phyloP scores from a whole-genome alignment of 257 asterid species.

The Solanum sitiens region DNA sequence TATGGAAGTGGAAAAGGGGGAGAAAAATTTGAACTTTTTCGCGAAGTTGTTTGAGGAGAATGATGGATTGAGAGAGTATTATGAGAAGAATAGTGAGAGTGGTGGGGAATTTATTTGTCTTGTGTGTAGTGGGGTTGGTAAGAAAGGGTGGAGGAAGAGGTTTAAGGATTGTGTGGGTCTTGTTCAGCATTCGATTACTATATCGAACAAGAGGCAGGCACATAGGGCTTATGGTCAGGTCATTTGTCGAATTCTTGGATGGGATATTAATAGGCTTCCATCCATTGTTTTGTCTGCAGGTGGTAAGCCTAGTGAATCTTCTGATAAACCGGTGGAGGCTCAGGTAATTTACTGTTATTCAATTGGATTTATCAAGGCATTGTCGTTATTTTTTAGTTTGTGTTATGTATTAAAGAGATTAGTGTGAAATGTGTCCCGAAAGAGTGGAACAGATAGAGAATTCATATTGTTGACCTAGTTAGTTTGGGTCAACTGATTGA shows the following conservation, averaged over 20 bases:
- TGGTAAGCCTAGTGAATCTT: neutral
- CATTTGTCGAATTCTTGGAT: slow-evolving; percentile 63
- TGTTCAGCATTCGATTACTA: slow-evolving; percentile 49
- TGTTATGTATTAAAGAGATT: neutral
- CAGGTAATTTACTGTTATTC: slow-evolving; percentile 4
- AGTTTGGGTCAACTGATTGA: neutral
- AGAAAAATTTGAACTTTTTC: neutral
- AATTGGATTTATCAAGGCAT: neutral
- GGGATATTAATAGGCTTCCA: slow-evolving; percentile 56
- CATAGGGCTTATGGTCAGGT: slow-evolving; percentile 60
- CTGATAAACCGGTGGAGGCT: slow-evolving; percentile 2
- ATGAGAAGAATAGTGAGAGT: neutral
- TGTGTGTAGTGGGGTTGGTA: slow-evolving; percentile 55
- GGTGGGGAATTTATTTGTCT: slow-evolving; percentile 55
- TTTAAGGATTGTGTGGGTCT: slow-evolving; percentile 58
- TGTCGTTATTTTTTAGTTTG: neutral
- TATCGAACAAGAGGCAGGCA: slow-evolving; percentile 28
- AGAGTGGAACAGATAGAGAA: neutral
- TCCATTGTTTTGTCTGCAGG: slow-evolving; percentile 24
- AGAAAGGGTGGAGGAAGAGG: slow-evolving; percentile 33
- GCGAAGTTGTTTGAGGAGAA: neutral
- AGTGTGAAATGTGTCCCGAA: neutral
- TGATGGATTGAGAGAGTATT: neutral
- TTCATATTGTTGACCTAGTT: neutral
- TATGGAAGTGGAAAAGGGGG: neutral